Conservation (phyloP, 495 filamentous ascomycete genomes). For the Thermothielavioides terrestris region DNA sequence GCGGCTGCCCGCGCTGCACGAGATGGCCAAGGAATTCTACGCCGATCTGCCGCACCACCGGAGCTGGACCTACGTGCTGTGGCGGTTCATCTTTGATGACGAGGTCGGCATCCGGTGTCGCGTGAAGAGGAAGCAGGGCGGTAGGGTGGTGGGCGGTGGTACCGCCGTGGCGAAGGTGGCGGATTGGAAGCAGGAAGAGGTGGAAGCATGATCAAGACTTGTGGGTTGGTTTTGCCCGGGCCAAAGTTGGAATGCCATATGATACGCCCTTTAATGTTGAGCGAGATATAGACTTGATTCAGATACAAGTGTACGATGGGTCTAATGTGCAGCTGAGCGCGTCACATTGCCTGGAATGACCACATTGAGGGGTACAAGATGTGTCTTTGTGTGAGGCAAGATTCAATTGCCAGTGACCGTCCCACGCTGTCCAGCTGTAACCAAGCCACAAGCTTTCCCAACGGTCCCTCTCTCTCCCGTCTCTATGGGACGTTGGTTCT, state of each 20-base stretch:
- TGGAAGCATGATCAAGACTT: slow-evolving; percentile 36
- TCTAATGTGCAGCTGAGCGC: background rate
- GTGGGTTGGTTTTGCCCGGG: too few species aligned
- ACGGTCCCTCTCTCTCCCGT: too few species aligned
- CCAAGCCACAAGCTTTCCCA: too few species aligned
- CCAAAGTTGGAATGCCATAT: background rate
- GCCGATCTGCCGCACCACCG: slow-evolving; percentile 73
- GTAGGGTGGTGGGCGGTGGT: slow-evolving; percentile 48
- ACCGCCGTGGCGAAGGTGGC: slow-evolving; percentile 24
- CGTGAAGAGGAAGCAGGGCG: slow-evolving; percentile 84
- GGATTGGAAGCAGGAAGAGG: slow-evolving; percentile 43
- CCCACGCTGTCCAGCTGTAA: too few species aligned
- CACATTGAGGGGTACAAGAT: too few species aligned
- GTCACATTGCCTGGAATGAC: too few species aligned
- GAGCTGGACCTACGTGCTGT: slow-evolving; percentile 89
- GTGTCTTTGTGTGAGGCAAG: too few species aligned
- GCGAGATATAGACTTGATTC: background rate
- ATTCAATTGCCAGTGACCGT: too few species aligned
- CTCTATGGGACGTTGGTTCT: too few species aligned
- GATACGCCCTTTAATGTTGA: background rate
- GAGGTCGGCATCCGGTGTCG: slow-evolving; percentile 82
- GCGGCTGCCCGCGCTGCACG: slow-evolving; percentile 59
- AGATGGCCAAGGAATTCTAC: slow-evolving; percentile 90
- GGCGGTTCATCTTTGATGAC: slow-evolving; percentile 87
- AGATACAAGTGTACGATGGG: background rate